Percentiles rank a stretch among this genome's conserved stretches.
Evolutionary conservation across 768 basidiomycete genomes (phyloP).

Genomic region (Russula dissimulans): DNA sequence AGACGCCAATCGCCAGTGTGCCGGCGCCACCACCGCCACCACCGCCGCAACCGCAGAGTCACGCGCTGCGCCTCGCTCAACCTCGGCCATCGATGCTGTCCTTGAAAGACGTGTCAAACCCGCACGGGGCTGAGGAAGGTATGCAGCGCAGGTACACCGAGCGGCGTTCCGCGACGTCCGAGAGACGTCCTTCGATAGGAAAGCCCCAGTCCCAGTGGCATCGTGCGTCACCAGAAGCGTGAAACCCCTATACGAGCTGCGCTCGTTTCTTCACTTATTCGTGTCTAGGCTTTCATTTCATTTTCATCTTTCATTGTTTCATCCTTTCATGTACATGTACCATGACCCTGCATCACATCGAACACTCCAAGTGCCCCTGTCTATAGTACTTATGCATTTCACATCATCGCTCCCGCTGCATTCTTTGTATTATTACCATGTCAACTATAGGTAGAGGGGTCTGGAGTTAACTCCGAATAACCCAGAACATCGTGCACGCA

Average conservation of each 20-base stretch:
- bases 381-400: slow-evolving; percentile 6
- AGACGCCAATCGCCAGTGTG: neutral
- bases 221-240: slow-evolving; percentile 11
- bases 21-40: neutral
- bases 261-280: slow-evolving; percentile 1
- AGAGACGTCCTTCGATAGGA: slow-evolving; percentile 17
- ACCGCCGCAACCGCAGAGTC: neutral
- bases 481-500: neutral
- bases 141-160: slow-evolving; percentile 12
- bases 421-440: slow-evolving; percentile 7
- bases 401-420: neutral
- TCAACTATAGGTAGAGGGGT: neutral
- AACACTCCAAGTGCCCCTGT: slow-evolving; percentile 1
- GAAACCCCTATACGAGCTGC: slow-evolving; percentile 9
- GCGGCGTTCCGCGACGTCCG: slow-evolving; percentile 6
- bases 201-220: slow-evolving; percentile 7
- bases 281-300: neutral
- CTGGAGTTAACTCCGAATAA: neutral
- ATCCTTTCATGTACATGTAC: neutral
- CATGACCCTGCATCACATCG: neutral
- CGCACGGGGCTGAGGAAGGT: slow-evolving; percentile 5
- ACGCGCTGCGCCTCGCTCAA: slow-evolving; percentile 2
- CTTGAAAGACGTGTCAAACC: slow-evolving; percentile 5
- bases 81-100: slow-evolving; percentile 9
- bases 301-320: neutral